Percentiles rank a stretch among this genome's conserved stretches.
phyloP scores from a whole-genome alignment of 1,284 basidiomycete species.

The Rhizoctonia solani region DNA sequence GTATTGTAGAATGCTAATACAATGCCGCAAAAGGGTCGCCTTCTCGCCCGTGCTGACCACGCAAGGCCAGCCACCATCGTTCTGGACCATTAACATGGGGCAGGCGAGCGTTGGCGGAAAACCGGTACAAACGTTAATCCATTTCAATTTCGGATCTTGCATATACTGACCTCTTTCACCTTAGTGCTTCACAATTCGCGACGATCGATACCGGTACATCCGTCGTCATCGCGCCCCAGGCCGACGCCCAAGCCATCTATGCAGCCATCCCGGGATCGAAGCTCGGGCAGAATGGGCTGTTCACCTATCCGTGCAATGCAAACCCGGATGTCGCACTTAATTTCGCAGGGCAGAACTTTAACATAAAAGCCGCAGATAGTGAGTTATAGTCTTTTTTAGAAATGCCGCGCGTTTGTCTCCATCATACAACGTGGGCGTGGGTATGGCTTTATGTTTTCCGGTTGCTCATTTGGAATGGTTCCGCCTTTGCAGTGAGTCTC shows the following conservation, averaged over 20 bases:
- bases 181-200: constrained; percentile 19
- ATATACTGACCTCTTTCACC: neutral
- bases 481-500: constrained; percentile 11
- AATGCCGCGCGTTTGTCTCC: neutral
- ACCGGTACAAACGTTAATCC: constrained; percentile 7
- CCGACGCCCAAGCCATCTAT: constrained; percentile 64
- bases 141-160: too few species aligned
- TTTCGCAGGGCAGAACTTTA: constrained; percentile 66
- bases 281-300: constrained; percentile 57
- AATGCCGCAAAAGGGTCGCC: neutral
- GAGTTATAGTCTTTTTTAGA: neutral
- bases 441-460: too few species aligned
- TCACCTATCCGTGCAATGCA: constrained; percentile 78
- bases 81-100: constrained; percentile 27
- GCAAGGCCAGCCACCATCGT: constrained; percentile 22
- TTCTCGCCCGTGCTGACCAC: constrained; percentile 29
- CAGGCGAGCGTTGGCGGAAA: constrained; percentile 15
- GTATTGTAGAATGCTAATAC: neutral
- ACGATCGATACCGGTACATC: constrained; percentile 46
- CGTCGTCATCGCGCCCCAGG: constrained; percentile 61
- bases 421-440: too few species aligned
- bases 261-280: constrained; percentile 64
- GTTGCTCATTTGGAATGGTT: too few species aligned
- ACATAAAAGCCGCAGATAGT: constrained; percentile 56
- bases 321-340: constrained; percentile 65